A percentile compares a stretch with the other conserved stretches of the same genome.
Conservation (phyloP, 208 protist genomes). For the Angomonas ambiguus region DNA sequence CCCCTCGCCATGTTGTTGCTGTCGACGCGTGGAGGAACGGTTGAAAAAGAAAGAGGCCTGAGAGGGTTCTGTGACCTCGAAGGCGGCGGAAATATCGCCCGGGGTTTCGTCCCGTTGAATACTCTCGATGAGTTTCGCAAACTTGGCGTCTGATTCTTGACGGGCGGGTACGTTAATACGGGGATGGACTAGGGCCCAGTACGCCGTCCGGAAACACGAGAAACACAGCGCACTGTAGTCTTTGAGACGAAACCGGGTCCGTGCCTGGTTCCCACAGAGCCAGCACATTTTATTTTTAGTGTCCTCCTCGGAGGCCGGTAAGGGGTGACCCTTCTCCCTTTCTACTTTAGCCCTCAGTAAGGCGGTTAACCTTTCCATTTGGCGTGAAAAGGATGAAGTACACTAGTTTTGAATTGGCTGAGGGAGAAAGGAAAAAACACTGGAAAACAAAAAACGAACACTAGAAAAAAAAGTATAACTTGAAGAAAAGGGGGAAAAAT, state of each 20-base stretch:
- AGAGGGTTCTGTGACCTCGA: conserved; percentile 16
- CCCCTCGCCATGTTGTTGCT: background rate
- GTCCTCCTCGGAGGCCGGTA: background rate
- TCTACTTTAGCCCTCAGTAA: conserved; percentile 33
- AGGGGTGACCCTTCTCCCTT: conserved; percentile 19
- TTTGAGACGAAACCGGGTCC: conserved; percentile 33
- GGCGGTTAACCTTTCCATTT: conserved; percentile 25
- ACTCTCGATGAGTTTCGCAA: conserved; percentile 41
- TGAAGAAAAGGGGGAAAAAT: conserved; percentile 13
- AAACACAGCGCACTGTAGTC: conserved; percentile 59
- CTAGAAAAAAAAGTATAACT: conserved; percentile 17
- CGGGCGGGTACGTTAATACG: conserved; percentile 45
- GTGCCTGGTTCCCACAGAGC: conserved; percentile 40
- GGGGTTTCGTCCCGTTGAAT: conserved; percentile 15
- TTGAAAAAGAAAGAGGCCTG: conserved; percentile 7
- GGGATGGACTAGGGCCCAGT: conserved; percentile 43
- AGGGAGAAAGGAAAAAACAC: background rate
- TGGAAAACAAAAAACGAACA: conserved; percentile 9
- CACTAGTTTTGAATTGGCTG: too few species aligned
- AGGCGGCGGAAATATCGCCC: conserved; percentile 38
- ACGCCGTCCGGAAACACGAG: conserved; percentile 54
- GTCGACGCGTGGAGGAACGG: background rate
- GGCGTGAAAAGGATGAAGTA: too few species aligned
- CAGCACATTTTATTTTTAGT: conserved; percentile 33
- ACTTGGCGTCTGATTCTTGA: conserved; percentile 29